Evolutionary conservation across 495 filamentous ascomycete genomes (phyloP).

Genomic region (Endocarpon pusillum): DNA sequence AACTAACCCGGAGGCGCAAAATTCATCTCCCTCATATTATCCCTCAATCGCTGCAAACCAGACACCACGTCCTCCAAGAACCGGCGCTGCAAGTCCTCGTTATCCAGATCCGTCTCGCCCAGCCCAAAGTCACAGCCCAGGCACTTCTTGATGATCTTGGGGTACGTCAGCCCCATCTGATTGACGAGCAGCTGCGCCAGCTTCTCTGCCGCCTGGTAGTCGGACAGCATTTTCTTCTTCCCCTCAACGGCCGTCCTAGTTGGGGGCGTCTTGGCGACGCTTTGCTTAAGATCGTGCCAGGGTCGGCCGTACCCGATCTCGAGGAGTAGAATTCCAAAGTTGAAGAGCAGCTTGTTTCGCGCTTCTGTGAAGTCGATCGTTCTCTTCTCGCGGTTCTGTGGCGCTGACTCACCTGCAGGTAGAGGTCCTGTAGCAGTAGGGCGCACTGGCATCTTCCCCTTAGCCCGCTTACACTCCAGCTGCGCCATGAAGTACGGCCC

Average conservation of each 20-base stretch:
- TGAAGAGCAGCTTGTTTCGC: too few relatives aligned
- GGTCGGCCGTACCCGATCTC: conserved; percentile 7
- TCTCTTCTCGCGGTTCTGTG: too few relatives aligned
- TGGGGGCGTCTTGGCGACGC: too few relatives aligned
- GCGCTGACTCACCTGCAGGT: too few relatives aligned
- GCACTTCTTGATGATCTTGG: conserved; percentile 14
- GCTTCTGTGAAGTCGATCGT: too few relatives aligned
- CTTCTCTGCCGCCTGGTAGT: conserved; percentile 10
- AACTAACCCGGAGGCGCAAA: too few relatives aligned
- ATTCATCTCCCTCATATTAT: conserved; percentile 4
- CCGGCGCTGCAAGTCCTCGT: conserved; percentile 9
- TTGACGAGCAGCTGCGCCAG: conserved; percentile 4
- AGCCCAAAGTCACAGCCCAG: conserved; percentile 17
- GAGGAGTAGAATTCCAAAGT: too few relatives aligned
- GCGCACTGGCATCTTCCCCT: too few relatives aligned
- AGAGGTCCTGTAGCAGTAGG: too few relatives aligned
- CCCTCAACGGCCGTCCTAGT: too few relatives aligned
- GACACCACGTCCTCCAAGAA: conserved; percentile 14
- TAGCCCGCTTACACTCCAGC: too few relatives aligned
- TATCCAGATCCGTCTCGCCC: conserved; percentile 9
- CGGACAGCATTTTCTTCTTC: conserved; percentile 3
- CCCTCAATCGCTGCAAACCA: conserved; percentile 12
- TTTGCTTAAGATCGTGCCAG: conserved; percentile 1
- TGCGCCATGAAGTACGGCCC: too few relatives aligned
- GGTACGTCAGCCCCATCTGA: conserved; percentile 9